These are phyloP conservation scores for Rhinocladiella mackenziei DNA, from an alignment of 2,329 filamentous ascomycete species.

Conservation along the genomic window DNA sequence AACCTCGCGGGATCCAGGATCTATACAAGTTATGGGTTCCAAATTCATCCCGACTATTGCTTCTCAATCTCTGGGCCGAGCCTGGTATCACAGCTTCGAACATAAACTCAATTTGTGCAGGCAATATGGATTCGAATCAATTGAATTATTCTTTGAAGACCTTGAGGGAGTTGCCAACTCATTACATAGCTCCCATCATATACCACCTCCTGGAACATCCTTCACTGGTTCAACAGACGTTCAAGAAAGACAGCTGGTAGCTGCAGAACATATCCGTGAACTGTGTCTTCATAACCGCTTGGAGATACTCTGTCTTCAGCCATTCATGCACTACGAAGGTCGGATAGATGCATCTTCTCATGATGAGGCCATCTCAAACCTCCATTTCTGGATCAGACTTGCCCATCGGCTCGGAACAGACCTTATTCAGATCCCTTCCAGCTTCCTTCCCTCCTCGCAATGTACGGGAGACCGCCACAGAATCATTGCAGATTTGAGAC, in stretches of 20 bases:
- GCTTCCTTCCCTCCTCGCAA: conserved; percentile 53
- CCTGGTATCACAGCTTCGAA: conserved; percentile 63
- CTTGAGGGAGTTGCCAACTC: conserved; percentile 56
- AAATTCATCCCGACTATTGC: conserved; percentile 57
- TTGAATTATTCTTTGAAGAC: conserved; percentile 78
- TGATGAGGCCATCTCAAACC: conserved; percentile 55
- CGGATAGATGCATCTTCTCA: conserved; percentile 60
- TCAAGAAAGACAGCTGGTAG: conserved; percentile 22
- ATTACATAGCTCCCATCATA: conserved; percentile 11
- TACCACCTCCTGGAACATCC: conserved; percentile 11
- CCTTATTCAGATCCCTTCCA: conserved; percentile 70
- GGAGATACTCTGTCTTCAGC: conserved; percentile 37
- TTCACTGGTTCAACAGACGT: conserved; percentile 12
- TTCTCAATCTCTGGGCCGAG: conserved; percentile 72
- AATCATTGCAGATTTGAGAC: conserved; percentile 25
- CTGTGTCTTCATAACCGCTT: conserved; percentile 17
- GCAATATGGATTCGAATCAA: conserved; percentile 60
- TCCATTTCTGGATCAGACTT: conserved; percentile 67
- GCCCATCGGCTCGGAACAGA: conserved; percentile 63
- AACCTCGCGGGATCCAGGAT: too few species aligned
- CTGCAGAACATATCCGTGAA: conserved; percentile 22
- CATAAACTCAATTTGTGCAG: conserved; percentile 66
- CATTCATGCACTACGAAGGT: conserved; percentile 75
- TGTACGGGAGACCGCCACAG: conserved; percentile 51
- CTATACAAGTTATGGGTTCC: too few species aligned